Base-by-base conservation (phyloP, 2,329 filamentous ascomycete species). In the Colletotrichum acutatum region DNA sequence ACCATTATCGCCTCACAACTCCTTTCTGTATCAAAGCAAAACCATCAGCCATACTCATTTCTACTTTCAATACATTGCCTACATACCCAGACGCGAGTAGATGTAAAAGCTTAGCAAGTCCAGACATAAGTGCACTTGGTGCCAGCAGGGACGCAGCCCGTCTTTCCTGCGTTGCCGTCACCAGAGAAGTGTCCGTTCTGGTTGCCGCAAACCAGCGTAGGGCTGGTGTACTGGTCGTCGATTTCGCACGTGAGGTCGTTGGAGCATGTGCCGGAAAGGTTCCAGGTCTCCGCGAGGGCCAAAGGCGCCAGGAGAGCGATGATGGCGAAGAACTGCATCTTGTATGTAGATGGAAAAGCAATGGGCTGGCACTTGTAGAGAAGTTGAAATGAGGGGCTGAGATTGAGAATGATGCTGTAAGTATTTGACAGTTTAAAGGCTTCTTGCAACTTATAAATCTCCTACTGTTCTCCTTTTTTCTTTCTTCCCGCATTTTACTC, bases 81-180 rank as follows among this genome's bases (percentile, higher is more conserved):
- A 46, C 42, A 8, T 46, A 46, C 42, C 42, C 8, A 9, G 16
- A 46, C 3, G 19, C 16, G 42, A 46, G 19, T 46, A 4, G 16
- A 19, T 46, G 56, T 34, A 34, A 5, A 42, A 12, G 22, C 30
- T 7, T 60, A 60, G 22, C 57, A 60, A 2, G 34, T 52, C 52
- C 52, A 69, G n/a, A 30, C n/a, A 22, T 69, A 65, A 5, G 52
- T 58, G 60, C 60, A 69, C 66, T 37, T 52, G 16, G 34, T 69
- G 1, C 3, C 3, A 3, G 3, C 3, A n/a, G 32, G 58, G 0
- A 24, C 22, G 52, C 66, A 69, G 26, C 60, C 22, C 2, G n/a
- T 22, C 52, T 19, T 69, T 1, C 66, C 66, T 1, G n/a, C 1
- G 2, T 22, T 37, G 26, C 66, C 66, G 1, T 22, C 1, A 16